These are phyloP conservation scores for Daldinia decipiens DNA, from an alignment of 495 filamentous ascomycete genomes.

Conservation along the genomic window DNA sequence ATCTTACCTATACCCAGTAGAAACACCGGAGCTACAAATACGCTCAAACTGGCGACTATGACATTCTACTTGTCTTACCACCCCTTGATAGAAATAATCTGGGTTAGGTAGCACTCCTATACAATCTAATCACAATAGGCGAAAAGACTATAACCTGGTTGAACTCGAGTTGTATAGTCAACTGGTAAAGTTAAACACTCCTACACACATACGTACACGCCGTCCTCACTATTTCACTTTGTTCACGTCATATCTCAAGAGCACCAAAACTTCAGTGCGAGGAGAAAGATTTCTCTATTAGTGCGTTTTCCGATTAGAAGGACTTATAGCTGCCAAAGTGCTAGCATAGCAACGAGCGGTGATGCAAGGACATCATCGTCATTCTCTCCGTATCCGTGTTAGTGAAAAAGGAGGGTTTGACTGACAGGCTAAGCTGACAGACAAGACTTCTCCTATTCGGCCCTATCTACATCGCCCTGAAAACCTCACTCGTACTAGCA, in stretches of 20 bases:
- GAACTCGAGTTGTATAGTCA: background rate
- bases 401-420: background rate
- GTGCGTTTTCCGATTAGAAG: constrained; percentile 27
- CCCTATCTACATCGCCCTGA: constrained; percentile 2
- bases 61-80: background rate
- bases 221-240: background rate
- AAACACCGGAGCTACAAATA: background rate
- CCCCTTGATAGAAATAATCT: background rate
- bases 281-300: constrained; percentile 36
- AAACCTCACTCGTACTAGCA: constrained; percentile 12
- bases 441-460: background rate
- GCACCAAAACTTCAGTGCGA: background rate
- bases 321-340: constrained; percentile 17
- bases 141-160: background rate
- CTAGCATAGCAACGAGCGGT: constrained; percentile 36
- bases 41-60: background rate
- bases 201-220: background rate
- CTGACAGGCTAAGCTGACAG: background rate
- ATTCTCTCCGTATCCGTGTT: constrained; percentile 8
- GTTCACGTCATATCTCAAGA: background rate
- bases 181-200: background rate
- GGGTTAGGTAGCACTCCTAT: background rate
- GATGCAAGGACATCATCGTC: constrained; percentile 12
- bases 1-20: too few relatives aligned
- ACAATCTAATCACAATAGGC: background rate